A percentile compares a stretch with the other conserved stretches of the same genome.
Evolutionary conservation across 805 yeast genomes (phyloP).

Genomic region (Barnettozyma sucrosica): DNA sequence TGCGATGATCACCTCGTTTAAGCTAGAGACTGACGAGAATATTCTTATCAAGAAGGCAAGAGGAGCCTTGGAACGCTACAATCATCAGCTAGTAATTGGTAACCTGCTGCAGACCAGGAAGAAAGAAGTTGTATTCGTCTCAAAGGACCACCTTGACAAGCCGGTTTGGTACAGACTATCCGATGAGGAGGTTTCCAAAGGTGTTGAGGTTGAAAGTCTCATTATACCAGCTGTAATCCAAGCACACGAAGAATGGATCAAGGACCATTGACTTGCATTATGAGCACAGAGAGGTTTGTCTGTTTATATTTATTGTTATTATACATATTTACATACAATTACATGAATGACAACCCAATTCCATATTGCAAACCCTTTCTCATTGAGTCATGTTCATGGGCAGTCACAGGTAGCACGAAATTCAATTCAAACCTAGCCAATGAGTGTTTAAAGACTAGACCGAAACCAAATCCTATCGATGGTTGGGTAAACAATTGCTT

Average conservation of each 20-base stretch:
- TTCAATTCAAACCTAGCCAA: constrained; percentile 64
- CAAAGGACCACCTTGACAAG: constrained; percentile 33
- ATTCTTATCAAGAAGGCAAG: constrained; percentile 71
- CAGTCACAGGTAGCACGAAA: constrained; percentile 54
- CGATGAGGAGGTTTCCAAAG: constrained; percentile 33
- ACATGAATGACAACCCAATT: constrained; percentile 54
- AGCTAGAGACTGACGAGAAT: constrained; percentile 78
- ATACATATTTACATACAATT: constrained; percentile 6
- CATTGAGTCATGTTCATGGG: constrained; percentile 41
- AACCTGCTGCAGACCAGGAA: constrained; percentile 86
- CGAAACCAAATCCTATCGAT: constrained; percentile 51
- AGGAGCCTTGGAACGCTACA: constrained; percentile 76
- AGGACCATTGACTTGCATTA: constrained; percentile 2
- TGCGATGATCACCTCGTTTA: constrained; percentile 92
- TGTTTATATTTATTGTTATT: background rate
- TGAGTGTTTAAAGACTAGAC: constrained; percentile 56
- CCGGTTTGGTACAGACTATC: constrained; percentile 46
- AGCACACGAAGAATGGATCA: constrained; percentile 61
- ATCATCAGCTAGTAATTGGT: constrained; percentile 93
- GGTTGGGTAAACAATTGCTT: constrained; percentile 33
- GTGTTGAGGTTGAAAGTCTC: constrained; percentile 66
- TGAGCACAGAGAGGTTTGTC: background rate
- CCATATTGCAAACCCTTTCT: constrained; percentile 68
- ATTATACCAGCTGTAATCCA: constrained; percentile 74
- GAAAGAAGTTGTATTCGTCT: constrained; percentile 80